Evolutionary conservation across 495 filamentous ascomycete species (phyloP).

Genomic region (Pyronema domesticum): DNA sequence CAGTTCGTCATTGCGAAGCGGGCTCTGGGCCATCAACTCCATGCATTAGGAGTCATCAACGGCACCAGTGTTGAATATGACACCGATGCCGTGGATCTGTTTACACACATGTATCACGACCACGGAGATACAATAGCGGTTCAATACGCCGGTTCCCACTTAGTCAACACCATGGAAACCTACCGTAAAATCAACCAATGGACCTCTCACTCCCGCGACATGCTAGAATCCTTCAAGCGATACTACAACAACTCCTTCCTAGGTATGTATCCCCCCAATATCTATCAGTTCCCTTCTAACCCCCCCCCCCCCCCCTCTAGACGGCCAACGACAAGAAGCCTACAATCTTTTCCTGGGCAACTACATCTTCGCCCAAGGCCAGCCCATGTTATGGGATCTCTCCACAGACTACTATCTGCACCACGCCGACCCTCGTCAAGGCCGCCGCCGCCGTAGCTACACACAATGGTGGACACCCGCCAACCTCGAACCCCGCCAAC

Average conservation of each 20-base stretch:
- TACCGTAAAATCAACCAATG: constrained; percentile 98
- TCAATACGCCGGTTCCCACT: constrained; percentile 90
- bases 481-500: constrained; percentile 42
- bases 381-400: constrained; percentile 95
- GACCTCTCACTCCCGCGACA: constrained; percentile 91
- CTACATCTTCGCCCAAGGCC: constrained; percentile 76
- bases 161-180: constrained; percentile 98
- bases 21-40: constrained; percentile 78
- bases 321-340: constrained; percentile 88
- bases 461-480: constrained; percentile 78
- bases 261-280: neutral
- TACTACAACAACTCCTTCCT: constrained; percentile 99
- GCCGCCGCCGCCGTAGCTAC: constrained; percentile 43
- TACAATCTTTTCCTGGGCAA: constrained; percentile 97
- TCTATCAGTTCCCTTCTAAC: too few species aligned
- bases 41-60: constrained; percentile 75
- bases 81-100: constrained; percentile 84
- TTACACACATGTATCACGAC: constrained; percentile 93
- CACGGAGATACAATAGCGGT: constrained; percentile 96
- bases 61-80: constrained; percentile 74
- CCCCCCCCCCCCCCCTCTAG: constrained; percentile 21
- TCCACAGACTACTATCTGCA: constrained; percentile 93
- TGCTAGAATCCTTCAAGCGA: constrained; percentile 97
- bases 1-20: constrained; percentile 98
- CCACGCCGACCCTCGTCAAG: constrained; percentile 59